Evolutionary conservation across 2,329 filamentous ascomycete species (phyloP).

Genomic region (Raffaelea arxii): DNA sequence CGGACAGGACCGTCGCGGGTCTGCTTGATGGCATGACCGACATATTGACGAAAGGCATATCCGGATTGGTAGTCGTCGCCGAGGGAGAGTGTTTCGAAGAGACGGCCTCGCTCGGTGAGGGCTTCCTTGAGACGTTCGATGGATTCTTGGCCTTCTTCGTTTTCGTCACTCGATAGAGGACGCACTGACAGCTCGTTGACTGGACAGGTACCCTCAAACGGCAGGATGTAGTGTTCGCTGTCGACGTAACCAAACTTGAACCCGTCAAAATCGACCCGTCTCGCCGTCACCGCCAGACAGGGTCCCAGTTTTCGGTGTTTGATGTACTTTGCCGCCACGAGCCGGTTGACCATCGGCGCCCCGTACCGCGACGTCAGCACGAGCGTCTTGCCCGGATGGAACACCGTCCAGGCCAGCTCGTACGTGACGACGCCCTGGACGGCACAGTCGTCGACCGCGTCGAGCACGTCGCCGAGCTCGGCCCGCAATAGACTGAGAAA

Average conservation of each 20-base stretch:
- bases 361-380: conserved; percentile 27
- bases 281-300: conserved; percentile 24
- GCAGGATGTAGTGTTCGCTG: conserved; percentile 20
- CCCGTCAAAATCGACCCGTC: conserved; percentile 35
- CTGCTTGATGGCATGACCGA: conserved; percentile 14
- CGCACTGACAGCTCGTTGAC: too few species aligned
- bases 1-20: conserved; percentile 5
- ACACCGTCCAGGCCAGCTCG: conserved; percentile 37
- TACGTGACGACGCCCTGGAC: conserved; percentile 39
- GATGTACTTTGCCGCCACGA: conserved; percentile 21
- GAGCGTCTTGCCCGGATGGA: conserved; percentile 31
- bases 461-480: conserved; percentile 38
- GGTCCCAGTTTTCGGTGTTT: conserved; percentile 20
- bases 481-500: conserved; percentile 32
- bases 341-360: conserved; percentile 23
- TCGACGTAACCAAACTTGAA: conserved; percentile 28
- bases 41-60: too few species aligned
- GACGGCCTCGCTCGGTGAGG: too few species aligned
- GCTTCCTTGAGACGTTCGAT: too few species aligned
- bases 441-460: conserved; percentile 35
- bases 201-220: conserved; percentile 28
- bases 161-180: too few species aligned
- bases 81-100: conserved; percentile 30
- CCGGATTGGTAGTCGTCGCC: conserved; percentile 36
- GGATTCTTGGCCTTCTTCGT: too few species aligned